Percentiles rank a stretch among this genome's conserved stretches.
Evolutionary conservation across 139 green algal species (phyloP).

Genomic region (Pedinophyceae sp.): DNA sequence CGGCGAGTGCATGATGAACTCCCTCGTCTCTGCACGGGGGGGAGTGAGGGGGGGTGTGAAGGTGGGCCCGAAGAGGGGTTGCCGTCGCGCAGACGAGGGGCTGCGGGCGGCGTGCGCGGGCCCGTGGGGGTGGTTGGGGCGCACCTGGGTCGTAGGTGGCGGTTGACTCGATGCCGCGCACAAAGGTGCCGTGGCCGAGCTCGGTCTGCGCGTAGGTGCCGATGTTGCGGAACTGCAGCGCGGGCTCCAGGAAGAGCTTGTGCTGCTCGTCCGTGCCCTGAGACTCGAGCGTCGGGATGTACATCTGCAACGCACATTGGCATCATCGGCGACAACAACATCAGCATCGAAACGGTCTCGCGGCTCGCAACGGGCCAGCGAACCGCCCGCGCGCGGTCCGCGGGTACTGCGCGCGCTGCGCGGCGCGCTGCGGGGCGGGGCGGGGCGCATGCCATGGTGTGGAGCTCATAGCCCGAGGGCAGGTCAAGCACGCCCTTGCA

Average conservation of each 20-base stretch:
- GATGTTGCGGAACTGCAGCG: slow-evolving; percentile 33
- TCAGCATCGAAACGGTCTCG: not conserved
- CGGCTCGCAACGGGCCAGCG: not conserved
- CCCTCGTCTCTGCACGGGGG: slow-evolving; percentile 12
- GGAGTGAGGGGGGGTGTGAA: not conserved
- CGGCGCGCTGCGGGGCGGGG: not conserved
- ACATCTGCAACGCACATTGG: slow-evolving; percentile 52
- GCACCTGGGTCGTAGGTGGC: slow-evolving; percentile 79
- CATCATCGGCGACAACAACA: not conserved
- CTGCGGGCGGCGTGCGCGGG: not conserved
- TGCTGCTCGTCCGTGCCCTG: slow-evolving; percentile 81
- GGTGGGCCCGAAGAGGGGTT: not conserved
- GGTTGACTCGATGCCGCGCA: slow-evolving; percentile 89
- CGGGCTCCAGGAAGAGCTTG: slow-evolving; percentile 29
- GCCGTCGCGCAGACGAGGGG: not conserved
- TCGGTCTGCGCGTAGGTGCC: slow-evolving; percentile 93
- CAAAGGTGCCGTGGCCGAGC: slow-evolving; percentile 87
- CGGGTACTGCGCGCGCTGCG: not conserved
- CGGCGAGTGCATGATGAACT: slow-evolving; percentile 88
- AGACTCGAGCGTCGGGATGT: slow-evolving; percentile 78
- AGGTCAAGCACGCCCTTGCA: not conserved
- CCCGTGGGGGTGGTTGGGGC: not conserved
- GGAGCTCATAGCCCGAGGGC: not conserved
- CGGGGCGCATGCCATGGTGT: not conserved
- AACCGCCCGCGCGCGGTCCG: not conserved